These are phyloP conservation scores for Phialophora expanda DNA, from an alignment of 2,329 filamentous ascomycete species.

Conservation along the genomic window DNA sequence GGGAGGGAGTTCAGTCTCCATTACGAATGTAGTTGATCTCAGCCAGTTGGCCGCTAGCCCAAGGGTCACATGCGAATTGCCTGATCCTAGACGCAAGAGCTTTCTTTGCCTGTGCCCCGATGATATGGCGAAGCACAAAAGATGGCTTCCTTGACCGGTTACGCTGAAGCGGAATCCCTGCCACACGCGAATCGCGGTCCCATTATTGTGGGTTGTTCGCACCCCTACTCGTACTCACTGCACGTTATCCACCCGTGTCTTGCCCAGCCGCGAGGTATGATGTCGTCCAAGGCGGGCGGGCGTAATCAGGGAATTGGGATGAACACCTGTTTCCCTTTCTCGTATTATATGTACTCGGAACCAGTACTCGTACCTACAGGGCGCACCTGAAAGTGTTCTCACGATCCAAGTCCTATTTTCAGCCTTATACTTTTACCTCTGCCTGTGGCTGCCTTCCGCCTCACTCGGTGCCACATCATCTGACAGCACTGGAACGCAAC, in stretches of 20 bases:
- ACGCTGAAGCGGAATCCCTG: neutral
- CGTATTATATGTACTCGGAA: neutral
- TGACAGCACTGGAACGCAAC: conserved; percentile 3
- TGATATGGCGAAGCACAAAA: neutral
- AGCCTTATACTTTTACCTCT: neutral
- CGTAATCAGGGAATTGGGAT: conserved; percentile 19
- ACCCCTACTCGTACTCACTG: neutral
- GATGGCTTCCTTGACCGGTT: neutral
- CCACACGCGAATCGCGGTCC: neutral
- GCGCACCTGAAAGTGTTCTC: neutral
- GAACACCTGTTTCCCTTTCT: conserved; percentile 11
- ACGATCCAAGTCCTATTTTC: neutral
- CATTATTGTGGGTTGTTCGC: neutral
- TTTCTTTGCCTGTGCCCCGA: neutral
- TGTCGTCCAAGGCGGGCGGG: conserved; percentile 26
- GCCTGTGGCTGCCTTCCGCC: conserved; percentile 7
- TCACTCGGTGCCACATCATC: neutral
- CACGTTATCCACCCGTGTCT: conserved; percentile 1
- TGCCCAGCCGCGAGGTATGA: conserved; percentile 24
- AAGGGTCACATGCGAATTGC: neutral
- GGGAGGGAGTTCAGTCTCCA: neutral
- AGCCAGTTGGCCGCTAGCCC: too few species aligned
- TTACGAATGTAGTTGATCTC: neutral
- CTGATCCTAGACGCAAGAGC: neutral
- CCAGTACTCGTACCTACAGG: neutral